These are phyloP conservation scores for Oryza nivara DNA, from an alignment of 176 grass and related monocot genomes.

Conservation along the genomic window DNA sequence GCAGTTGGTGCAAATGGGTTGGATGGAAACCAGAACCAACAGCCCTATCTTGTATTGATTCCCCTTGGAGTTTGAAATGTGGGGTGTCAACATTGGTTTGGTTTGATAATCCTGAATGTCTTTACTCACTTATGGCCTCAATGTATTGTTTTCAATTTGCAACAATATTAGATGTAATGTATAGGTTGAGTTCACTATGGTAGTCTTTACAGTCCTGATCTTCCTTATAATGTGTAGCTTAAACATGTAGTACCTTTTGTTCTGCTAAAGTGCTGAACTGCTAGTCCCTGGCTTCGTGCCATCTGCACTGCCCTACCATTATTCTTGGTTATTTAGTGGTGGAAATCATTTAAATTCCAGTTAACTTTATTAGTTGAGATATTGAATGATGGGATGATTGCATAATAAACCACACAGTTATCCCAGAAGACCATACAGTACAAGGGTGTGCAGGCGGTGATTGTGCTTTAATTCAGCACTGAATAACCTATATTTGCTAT, in stretches of 20 bases:
- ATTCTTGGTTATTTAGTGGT: neutral
- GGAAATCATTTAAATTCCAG: neutral
- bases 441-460: neutral
- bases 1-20: too few relatives aligned
- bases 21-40: too few relatives aligned
- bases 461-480: neutral
- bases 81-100: neutral
- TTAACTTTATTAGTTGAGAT: neutral
- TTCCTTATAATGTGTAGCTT: conserved; percentile 9
- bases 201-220: neutral
- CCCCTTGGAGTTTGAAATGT: neutral
- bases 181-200: neutral
- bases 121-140: neutral
- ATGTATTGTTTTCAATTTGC: neutral
- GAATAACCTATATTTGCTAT: neutral
- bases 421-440: neutral
- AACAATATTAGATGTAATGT: neutral
- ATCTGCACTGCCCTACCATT: neutral
- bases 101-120: neutral
- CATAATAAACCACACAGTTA: neutral
- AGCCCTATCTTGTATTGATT: neutral
- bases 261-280: neutral
- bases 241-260: neutral
- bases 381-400: neutral
- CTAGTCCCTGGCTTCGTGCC: neutral